These are phyloP conservation scores for Ilyonectria sp. DNA, from an alignment of 2,329 filamentous ascomycete genomes.

Conservation along the genomic window DNA sequence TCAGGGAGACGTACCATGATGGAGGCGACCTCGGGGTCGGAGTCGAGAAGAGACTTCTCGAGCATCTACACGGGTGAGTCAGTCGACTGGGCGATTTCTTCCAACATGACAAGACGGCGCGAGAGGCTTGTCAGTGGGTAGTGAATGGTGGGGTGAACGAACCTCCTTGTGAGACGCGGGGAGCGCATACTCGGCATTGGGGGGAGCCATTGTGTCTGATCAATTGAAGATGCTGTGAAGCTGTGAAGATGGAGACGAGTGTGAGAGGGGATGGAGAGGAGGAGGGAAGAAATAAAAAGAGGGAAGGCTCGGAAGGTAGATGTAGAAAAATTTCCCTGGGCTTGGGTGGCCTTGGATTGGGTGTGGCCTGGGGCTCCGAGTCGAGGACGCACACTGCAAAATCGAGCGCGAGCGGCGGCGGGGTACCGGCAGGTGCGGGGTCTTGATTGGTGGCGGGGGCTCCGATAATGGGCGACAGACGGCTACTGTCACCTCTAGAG, in stretches of 20 bases:
- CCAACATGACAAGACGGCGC: neutral
- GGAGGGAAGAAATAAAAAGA: conserved; percentile 23
- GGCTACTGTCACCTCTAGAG: neutral
- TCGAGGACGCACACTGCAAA: conserved; percentile 17
- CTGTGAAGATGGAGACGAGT: conserved; percentile 9
- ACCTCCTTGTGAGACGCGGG: conserved; percentile 70
- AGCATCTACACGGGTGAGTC: conserved; percentile 77
- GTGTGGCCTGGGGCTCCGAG: conserved; percentile 5
- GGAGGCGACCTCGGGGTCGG: conserved; percentile 93
- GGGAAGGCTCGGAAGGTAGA: conserved; percentile 37
- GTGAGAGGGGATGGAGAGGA: conserved; percentile 18
- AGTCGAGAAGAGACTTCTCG: conserved; percentile 92
- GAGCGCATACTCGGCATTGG: conserved; percentile 66
- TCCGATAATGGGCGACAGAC: conserved; percentile 37
- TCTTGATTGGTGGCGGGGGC: conserved; percentile 40
- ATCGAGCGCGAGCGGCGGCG: conserved; percentile 29
- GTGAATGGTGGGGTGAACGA: conserved; percentile 49
- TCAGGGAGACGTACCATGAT: conserved; percentile 83
- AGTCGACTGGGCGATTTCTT: conserved; percentile 22
- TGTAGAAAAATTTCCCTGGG: conserved; percentile 38
- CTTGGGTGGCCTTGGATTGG: conserved; percentile 11
- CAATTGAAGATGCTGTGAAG: conserved; percentile 28
- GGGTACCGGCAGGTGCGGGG: conserved; percentile 45
- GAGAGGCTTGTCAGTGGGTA: conserved; percentile 37
- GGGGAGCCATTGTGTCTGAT: conserved; percentile 57